phyloP scores from a whole-genome alignment of 2,329 filamentous ascomycete genomes.

The Coniochaeta prunicola region DNA sequence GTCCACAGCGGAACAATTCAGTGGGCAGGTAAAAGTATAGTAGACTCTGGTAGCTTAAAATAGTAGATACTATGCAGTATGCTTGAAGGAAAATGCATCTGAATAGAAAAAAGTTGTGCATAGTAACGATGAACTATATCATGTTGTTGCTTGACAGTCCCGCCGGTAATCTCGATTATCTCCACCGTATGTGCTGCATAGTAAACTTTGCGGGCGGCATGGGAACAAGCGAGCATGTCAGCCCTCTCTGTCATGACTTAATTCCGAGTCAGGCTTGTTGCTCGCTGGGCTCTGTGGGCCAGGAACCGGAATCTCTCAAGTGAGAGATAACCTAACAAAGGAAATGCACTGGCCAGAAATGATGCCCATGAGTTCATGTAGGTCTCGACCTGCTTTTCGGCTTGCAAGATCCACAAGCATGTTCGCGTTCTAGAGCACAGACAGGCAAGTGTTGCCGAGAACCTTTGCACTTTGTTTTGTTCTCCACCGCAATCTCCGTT shows the following conservation, averaged over 20 bases:
- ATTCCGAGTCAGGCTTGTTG: not conserved
- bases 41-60: no score
- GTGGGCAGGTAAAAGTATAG: no score
- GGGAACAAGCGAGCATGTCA: not conserved
- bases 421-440: not conserved
- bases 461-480: not conserved
- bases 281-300: not conserved
- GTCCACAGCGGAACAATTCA: no score
- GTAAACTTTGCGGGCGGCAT: not conserved
- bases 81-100: no score
- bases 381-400: not conserved
- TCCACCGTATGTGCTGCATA: not conserved
- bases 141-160: not conserved
- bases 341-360: not conserved
- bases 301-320: not conserved
- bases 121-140: not conserved
- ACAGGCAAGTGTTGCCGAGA: not conserved
- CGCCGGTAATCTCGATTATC: not conserved
- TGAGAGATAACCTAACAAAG: not conserved
- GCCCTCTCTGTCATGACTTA: not conserved
- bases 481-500: conserved; percentile 14
- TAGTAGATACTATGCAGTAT: no score
- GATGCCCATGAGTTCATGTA: not conserved
- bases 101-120: not conserved
- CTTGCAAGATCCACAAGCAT: not conserved